phyloP scores from a whole-genome alignment of 164 flowering plant genomes.

The Litsea cubeba region DNA sequence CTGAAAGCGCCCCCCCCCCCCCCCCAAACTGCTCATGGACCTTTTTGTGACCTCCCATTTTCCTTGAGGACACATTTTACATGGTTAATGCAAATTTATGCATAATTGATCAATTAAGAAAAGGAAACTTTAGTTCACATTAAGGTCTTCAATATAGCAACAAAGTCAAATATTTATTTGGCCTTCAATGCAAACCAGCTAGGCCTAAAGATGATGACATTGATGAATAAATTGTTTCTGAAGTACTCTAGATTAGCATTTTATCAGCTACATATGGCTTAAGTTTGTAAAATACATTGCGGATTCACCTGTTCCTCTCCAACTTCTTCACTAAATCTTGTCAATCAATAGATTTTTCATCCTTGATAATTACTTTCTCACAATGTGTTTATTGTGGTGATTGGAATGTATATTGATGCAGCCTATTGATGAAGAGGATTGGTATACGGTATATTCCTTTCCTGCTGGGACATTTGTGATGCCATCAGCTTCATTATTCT shows the following conservation, averaged over 20 bases:
- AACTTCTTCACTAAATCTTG: background rate
- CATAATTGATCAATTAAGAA: no score
- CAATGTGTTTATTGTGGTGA: background rate
- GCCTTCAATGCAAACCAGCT: no score
- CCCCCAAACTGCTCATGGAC: no score
- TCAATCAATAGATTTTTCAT: background rate
- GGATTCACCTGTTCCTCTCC: background rate
- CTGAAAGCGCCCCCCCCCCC: no score
- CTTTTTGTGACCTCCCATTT: no score
- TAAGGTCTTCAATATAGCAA: no score
- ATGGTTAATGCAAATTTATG: no score
- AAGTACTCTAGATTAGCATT: background rate
- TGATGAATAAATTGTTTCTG: no score
- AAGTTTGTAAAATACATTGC: background rate
- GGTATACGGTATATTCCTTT: slow-evolving; percentile 7
- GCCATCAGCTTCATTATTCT: slow-evolving; percentile 2
- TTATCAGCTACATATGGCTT: background rate
- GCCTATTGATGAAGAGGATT: slow-evolving; percentile 19
- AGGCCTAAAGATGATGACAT: no score
- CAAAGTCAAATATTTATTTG: no score
- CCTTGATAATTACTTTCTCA: background rate
- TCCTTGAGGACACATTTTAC: no score
- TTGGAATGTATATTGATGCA: background rate
- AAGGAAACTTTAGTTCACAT: no score
- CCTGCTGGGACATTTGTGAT: slow-evolving; percentile 1